Evolutionary conservation across 306 rosid species (phyloP).

Genomic region (Inga leiocalycina): DNA sequence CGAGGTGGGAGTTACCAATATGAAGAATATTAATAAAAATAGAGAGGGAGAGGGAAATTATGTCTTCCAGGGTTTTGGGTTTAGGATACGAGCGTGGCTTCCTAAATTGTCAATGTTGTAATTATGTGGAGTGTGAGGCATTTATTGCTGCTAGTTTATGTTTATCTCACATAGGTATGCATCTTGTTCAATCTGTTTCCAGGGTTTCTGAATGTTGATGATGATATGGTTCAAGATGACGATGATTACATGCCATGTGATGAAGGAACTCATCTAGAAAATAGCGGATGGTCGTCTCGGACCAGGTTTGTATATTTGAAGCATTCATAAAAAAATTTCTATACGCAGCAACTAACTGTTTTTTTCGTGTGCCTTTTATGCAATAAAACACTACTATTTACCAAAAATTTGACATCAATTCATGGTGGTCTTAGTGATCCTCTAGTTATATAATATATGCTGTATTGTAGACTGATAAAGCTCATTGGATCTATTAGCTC

Average conservation of each 20-base stretch:
- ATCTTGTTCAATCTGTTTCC: conserved; percentile 31
- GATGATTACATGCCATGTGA: conserved; percentile 57
- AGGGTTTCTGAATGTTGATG: conserved; percentile 91
- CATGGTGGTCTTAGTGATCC: not conserved
- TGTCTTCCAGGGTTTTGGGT: not conserved
- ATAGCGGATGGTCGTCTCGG: conserved; percentile 99
- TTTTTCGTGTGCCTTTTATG: not conserved
- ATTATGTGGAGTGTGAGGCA: not conserved
- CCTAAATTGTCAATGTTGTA: not conserved
- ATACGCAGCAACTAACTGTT: conserved; percentile 14
- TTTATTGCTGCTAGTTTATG: conserved; percentile 15
- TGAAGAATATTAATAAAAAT: not conserved
- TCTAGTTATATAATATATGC: not conserved
- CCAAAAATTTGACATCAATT: not conserved
- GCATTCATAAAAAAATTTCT: conserved; percentile 16
- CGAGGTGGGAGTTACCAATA: not conserved
- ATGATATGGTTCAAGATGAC: conserved; percentile 70
- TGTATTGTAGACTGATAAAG: not conserved
- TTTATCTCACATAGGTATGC: conserved; percentile 27
- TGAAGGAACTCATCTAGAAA: conserved; percentile 75
- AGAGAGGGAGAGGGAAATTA: not conserved
- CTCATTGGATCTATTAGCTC: not conserved
- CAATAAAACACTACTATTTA: not conserved
- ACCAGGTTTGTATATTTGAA: conserved; percentile 69
- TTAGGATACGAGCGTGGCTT: not conserved